Conservation (phyloP, 306 rosid genomes). For the Castanea mollissima region DNA sequence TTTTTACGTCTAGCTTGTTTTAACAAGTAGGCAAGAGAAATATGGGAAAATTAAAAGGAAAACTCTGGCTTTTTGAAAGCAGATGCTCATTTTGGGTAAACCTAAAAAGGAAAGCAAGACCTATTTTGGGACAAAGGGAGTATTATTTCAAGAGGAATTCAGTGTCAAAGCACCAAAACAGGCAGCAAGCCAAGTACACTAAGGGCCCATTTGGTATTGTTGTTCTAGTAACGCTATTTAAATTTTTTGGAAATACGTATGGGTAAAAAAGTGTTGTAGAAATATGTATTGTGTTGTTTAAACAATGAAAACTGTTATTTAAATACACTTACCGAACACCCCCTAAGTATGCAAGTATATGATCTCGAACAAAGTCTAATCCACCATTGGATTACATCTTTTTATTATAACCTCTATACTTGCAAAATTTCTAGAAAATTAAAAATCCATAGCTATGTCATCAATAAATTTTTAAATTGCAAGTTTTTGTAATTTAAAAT, state of each 20-base stretch:
- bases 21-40: neutral
- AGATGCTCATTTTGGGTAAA: neutral
- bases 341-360: neutral
- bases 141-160: neutral
- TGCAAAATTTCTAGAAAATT: too few relatives aligned
- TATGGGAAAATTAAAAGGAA: neutral
- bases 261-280: too few relatives aligned
- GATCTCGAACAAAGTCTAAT: neutral
- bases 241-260: too few relatives aligned
- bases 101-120: neutral
- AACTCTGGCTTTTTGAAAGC: neutral
- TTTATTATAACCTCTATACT: too few relatives aligned
- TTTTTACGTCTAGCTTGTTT: neutral
- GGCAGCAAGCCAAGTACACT: neutral
- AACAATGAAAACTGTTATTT: too few relatives aligned
- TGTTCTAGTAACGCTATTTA: too few relatives aligned
- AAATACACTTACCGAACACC: too few relatives aligned
- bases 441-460: too few relatives aligned
- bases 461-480: too few relatives aligned
- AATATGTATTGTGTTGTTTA: too few relatives aligned
- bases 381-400: too few relatives aligned
- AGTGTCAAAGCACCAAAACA: neutral
- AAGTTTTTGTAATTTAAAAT: too few relatives aligned
- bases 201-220: neutral
- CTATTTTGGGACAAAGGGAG: neutral